Conservation (phyloP, 306 rosid species). For the Prunus armeniaca region DNA sequence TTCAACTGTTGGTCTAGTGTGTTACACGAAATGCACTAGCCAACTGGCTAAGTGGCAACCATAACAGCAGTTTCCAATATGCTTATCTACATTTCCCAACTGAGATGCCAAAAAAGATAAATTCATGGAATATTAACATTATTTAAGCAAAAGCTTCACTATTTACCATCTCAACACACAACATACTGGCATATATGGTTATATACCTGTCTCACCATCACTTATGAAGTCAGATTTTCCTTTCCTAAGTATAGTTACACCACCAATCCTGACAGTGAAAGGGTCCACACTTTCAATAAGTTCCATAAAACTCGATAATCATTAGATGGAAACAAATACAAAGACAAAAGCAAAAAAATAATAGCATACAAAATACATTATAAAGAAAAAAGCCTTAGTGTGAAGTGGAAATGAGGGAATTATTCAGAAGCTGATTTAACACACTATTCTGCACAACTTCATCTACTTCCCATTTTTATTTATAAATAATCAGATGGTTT, state of each 20-base stretch:
- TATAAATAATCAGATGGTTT: not conserved
- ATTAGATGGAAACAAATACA: not conserved
- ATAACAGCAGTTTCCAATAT: not conserved
- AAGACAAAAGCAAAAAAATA: not conserved
- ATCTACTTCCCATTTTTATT: not conserved
- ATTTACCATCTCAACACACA: not conserved
- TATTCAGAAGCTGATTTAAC: not conserved
- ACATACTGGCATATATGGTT: constrained; percentile 12
- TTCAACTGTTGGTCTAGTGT: not conserved
- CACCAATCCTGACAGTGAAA: constrained; percentile 70
- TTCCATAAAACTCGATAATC: constrained; percentile 7
- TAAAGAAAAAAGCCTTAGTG: not conserved
- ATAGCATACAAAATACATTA: not conserved
- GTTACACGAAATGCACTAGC: not conserved
- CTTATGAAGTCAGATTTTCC: constrained; percentile 79
- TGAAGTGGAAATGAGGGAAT: not conserved
- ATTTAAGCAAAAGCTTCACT: not conserved
- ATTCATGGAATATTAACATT: constrained; percentile 4
- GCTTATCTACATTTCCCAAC: not conserved
- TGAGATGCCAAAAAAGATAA: not conserved
- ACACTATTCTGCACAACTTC: not conserved
- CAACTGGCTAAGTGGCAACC: not conserved
- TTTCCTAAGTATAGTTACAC: constrained; percentile 74
- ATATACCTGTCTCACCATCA: constrained; percentile 73
- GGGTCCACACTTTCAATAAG: constrained; percentile 22